Conservation (phyloP, 441 rosid genomes). For the Omphalea diandra region DNA sequence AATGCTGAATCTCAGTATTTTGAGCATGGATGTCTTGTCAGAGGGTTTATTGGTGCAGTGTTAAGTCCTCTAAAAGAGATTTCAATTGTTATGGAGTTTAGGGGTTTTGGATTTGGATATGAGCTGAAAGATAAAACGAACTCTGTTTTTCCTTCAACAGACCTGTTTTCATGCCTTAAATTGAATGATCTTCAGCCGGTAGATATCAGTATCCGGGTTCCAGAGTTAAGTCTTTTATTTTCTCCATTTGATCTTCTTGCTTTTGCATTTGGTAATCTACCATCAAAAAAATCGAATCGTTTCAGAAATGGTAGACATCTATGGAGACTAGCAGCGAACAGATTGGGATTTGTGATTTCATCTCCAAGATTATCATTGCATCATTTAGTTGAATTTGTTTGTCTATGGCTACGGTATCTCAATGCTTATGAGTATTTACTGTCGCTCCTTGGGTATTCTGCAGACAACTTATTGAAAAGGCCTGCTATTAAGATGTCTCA, state of each 20-base stretch:
- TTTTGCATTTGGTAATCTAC: constrained; percentile 43
- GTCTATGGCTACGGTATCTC: constrained; percentile 73
- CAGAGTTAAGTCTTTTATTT: constrained; percentile 48
- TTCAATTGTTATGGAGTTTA: constrained; percentile 48
- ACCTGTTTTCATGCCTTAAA: constrained; percentile 36
- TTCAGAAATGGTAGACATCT: constrained; percentile 68
- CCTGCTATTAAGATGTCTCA: constrained; percentile 45
- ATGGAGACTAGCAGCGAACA: constrained; percentile 81
- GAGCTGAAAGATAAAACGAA: constrained; percentile 44
- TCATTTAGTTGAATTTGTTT: constrained; percentile 45
- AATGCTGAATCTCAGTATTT: constrained; percentile 52
- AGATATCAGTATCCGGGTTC: constrained; percentile 47
- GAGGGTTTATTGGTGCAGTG: constrained; percentile 53
- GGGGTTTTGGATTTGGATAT: constrained; percentile 53
- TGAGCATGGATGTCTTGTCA: constrained; percentile 49
- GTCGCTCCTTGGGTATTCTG: constrained; percentile 52
- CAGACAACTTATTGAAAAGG: constrained; percentile 40
- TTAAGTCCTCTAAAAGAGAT: constrained; percentile 49
- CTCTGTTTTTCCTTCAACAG: constrained; percentile 36
- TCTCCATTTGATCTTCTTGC: constrained; percentile 63
- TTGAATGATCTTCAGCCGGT: constrained; percentile 55
- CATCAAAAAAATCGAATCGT: constrained; percentile 40
- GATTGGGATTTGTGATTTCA: constrained; percentile 51
- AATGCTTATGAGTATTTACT: constrained; percentile 64
- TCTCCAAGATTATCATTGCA: constrained; percentile 62